Percentiles rank a stretch among this genome's conserved stretches.
Evolutionary conservation across 345 rosid species (phyloP).

Genomic region (Murraya paniculata): DNA sequence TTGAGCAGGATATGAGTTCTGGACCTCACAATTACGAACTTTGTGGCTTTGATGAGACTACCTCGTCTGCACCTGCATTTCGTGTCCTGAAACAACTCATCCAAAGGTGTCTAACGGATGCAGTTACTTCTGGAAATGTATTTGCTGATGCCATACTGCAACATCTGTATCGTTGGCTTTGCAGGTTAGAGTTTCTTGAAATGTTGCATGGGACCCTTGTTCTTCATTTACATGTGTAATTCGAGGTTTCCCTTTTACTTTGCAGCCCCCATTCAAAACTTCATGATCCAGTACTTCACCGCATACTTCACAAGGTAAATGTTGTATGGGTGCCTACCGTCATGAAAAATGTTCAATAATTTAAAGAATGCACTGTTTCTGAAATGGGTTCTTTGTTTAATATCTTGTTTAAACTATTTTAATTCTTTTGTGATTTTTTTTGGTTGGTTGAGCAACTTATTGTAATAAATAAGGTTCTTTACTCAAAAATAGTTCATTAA

Average conservation of each 20-base stretch:
- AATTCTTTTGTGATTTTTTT: neutral
- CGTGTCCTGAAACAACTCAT: conserved; percentile 83
- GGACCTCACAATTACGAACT: conserved; percentile 38
- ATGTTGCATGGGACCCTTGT: neutral
- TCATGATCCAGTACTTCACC: conserved; percentile 93
- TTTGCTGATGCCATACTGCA: conserved; percentile 95
- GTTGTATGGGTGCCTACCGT: neutral
- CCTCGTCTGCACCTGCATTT: conserved; percentile 71
- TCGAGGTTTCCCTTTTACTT: conserved; percentile 19
- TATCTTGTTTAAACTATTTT: neutral
- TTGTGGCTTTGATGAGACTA: conserved; percentile 62
- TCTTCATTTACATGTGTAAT: conserved; percentile 27
- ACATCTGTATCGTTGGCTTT: conserved; percentile 91
- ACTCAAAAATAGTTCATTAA: neutral
- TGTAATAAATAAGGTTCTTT: conserved; percentile 1
- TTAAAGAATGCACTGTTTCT: neutral
- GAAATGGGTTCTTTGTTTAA: neutral
- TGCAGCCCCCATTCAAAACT: conserved; percentile 90
- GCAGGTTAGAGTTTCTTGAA: conserved; percentile 58
- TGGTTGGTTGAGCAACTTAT: neutral
- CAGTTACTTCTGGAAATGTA: conserved; percentile 68
- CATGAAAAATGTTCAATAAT: neutral
- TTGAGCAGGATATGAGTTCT: conserved; percentile 51
- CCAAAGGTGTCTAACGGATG: conserved; percentile 85
- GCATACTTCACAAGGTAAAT: conserved; percentile 85